Percentiles rank a stretch among this genome's conserved stretches.
Conservation (phyloP, 1,139 yeast species). For the Yamadazyma diospyri region DNA sequence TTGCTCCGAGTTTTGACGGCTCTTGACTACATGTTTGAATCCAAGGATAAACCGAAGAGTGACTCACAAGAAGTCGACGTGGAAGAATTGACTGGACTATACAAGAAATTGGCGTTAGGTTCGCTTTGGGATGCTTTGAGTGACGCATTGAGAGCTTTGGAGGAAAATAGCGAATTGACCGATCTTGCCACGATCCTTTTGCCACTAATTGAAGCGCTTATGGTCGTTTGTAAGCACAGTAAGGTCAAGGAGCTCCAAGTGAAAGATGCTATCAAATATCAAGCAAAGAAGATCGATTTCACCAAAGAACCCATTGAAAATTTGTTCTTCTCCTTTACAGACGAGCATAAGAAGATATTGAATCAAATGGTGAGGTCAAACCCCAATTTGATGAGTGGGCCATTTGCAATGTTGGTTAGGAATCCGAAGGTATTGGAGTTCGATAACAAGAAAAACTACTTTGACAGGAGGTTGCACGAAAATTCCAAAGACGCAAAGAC, state of each 20-base stretch:
- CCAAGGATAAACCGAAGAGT: conserved; percentile 22
- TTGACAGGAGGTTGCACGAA: conserved; percentile 67
- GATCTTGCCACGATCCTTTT: conserved; percentile 79
- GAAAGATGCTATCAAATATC: conserved; percentile 58
- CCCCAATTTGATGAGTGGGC: conserved; percentile 95
- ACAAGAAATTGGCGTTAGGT: conserved; percentile 68
- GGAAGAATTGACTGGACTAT: conserved; percentile 55
- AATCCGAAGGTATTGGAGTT: conserved; percentile 91
- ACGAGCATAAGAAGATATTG: conserved; percentile 81
- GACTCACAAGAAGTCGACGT: conserved; percentile 25
- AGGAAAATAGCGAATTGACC: conserved; percentile 42
- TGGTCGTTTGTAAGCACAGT: conserved; percentile 93
- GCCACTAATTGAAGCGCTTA: conserved; percentile 85
- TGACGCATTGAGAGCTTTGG: conserved; percentile 64
- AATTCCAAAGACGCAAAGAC: conserved; percentile 43
- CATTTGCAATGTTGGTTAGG: conserved; percentile 84
- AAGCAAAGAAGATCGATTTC: conserved; percentile 60
- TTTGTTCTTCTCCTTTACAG: conserved; percentile 82
- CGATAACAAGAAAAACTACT: conserved; percentile 88
- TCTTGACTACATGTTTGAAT: conserved; percentile 73
- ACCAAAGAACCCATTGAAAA: conserved; percentile 75
- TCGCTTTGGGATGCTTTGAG: conserved; percentile 86
- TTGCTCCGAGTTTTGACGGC: conserved; percentile 83
- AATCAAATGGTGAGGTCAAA: conserved; percentile 91
- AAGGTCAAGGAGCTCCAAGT: conserved; percentile 63